phyloP scores from a whole-genome alignment of 1,139 yeast species.

The Yamadazyma mexicana region DNA sequence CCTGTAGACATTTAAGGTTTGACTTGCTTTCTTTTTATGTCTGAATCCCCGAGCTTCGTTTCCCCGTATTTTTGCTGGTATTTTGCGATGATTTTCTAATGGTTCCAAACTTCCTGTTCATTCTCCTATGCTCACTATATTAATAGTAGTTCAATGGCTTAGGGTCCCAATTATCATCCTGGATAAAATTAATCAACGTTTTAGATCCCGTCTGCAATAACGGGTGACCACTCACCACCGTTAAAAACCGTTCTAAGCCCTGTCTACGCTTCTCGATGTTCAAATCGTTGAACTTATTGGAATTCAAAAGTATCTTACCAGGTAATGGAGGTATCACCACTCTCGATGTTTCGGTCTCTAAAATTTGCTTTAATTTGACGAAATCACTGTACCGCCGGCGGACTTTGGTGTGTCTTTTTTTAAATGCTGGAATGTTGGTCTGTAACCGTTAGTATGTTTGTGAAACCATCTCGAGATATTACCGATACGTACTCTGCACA shows the following conservation, averaged over 20 bases:
- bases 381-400: constrained; percentile 91
- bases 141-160: constrained; percentile 18
- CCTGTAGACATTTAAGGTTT: no score
- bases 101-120: no score
- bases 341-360: constrained; percentile 73
- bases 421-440: constrained; percentile 85
- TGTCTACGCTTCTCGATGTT: constrained; percentile 81
- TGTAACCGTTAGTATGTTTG: constrained; percentile 13
- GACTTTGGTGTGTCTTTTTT: constrained; percentile 62
- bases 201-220: constrained; percentile 87
- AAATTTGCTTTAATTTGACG: constrained; percentile 70
- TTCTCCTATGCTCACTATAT: no score
- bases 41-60: no score
- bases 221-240: constrained; percentile 90
- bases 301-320: constrained; percentile 71
- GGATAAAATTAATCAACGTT: constrained; percentile 79
- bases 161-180: constrained; percentile 80
- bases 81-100: no score
- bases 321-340: constrained; percentile 88
- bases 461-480: background rate
- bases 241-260: constrained; percentile 80
- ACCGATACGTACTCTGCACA: constrained; percentile 52
- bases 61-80: no score
- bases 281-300: constrained; percentile 75
- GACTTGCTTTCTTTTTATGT: no score